Evolutionary conservation across 1,284 basidiomycete genomes (phyloP), one percentile per base, ranked within the genome.

Genomic region (Cerrena zonata): DNA sequence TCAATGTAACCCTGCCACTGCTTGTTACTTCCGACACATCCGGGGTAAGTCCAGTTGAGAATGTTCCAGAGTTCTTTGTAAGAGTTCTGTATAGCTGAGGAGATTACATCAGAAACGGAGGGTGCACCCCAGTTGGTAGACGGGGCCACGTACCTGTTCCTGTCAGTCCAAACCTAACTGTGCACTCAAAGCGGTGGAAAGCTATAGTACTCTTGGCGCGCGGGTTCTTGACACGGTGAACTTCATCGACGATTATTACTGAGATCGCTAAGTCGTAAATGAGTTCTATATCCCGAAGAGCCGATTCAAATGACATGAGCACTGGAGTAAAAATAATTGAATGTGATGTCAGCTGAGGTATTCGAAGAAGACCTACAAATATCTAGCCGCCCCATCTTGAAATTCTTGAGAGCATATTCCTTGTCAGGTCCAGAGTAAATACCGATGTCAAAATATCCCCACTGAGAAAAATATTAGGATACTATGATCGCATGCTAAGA

Each of bases 41-140:
- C 84, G 0, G 89, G 89, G 56, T 82, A 87, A 13, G 83, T 84
- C 87, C 87, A 92, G 60, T 91, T 79, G 26, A 93, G 68, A 44
- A 92, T 80, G 0, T 87, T 86, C 83, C 88, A 91, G 47, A 94
- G 70, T 64, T 94, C 92, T 40, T 80, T 76, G 58, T 91, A 91
- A 0, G 80, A 79, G 58, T 94, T 94, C 62, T 94, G 91, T 36
- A 94, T 91, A 0, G 89, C 84, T 5, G 85, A 89, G 5, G 87
- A 82, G 10, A 82, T 11, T 7, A 34, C 15, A 15, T 34, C 7
- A 34, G 15, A n/a, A n/a, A n/a, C n/a, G n/a, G n/a, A n/a, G 30
- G 5, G 19, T 15, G 34, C 26, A 27, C n/a, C 7, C 34, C 30
- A 34, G 30, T 7, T 34, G 30, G 15, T 34, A 34, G 7, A 7